Conservation (phyloP, 1,139 yeast genomes). For the Fermentozyma sake region DNA sequence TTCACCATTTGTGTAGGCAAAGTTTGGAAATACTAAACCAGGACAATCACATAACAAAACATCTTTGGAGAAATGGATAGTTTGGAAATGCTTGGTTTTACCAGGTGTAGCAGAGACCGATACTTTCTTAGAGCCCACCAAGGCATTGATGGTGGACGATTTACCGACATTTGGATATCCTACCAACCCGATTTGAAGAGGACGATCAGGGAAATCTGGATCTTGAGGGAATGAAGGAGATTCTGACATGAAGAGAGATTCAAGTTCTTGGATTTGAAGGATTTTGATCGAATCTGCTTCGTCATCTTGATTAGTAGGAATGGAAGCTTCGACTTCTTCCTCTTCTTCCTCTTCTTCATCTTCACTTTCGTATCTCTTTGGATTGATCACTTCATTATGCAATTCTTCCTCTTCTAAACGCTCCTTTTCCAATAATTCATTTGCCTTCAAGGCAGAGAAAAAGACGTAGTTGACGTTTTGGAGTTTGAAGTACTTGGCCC, state of each 20-base stretch:
- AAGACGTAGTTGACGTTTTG: conserved; percentile 80
- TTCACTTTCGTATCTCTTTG: conserved; percentile 5
- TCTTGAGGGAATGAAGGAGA: conserved; percentile 66
- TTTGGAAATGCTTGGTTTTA: conserved; percentile 98
- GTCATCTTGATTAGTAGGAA: too few relatives aligned
- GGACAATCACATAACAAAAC: conserved; percentile 97
- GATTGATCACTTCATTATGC: conserved; percentile 9
- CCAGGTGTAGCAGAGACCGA: conserved; percentile 99
- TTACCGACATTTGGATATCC: conserved; percentile 98
- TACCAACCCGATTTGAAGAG: conserved; percentile 87
- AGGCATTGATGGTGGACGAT: conserved; percentile 91
- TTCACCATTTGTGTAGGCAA: conserved; percentile 95
- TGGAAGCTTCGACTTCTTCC: conserved; percentile 29
- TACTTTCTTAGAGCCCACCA: conserved; percentile 93
- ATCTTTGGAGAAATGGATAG: conserved; percentile 77
- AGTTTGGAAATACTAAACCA: conserved; percentile 97
- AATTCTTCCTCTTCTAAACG: conserved; percentile 36
- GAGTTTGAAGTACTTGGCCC: conserved; percentile 80
- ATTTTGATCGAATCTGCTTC: conserved; percentile 57
- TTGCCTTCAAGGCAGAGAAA: conserved; percentile 87
- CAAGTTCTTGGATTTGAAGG: conserved; percentile 79
- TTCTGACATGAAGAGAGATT: conserved; percentile 68
- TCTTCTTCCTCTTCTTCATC: conserved; percentile 10
- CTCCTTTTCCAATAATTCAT: conserved; percentile 61
- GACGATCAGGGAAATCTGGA: conserved; percentile 55